phyloP scores from a whole-genome alignment of 2,329 filamentous ascomycete species.

The Calonectria fujianensis region DNA sequence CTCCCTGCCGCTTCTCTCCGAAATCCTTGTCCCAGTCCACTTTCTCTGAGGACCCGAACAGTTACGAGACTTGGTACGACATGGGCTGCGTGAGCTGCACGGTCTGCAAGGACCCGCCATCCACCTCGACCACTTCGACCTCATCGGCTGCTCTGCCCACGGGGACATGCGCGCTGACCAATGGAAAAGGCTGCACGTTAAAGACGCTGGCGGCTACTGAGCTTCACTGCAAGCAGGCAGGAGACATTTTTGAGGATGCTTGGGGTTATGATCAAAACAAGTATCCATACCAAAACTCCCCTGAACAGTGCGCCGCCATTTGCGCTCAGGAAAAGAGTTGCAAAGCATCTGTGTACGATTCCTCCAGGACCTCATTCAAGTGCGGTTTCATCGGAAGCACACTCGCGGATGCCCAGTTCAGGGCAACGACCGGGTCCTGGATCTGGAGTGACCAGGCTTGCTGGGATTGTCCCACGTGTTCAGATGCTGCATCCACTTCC shows the following conservation, averaged over 20 bases:
- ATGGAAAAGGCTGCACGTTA: constrained; percentile 38
- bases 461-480: constrained; percentile 43
- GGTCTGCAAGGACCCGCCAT: not conserved
- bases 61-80: not conserved
- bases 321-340: constrained; percentile 41
- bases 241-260: constrained; percentile 33
- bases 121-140: constrained; percentile 19
- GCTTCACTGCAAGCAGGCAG: constrained; percentile 34
- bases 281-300: constrained; percentile 41
- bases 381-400: constrained; percentile 41
- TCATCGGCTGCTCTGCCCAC: constrained; percentile 30
- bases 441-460: constrained; percentile 45
- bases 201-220: not conserved
- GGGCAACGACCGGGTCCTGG: constrained; percentile 1
- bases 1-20: not conserved
- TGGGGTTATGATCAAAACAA: constrained; percentile 14
- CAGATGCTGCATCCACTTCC: not conserved
- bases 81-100: not conserved
- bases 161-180: constrained; percentile 36
- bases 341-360: constrained; percentile 39
- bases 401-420: constrained; percentile 35
- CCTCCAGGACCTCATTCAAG: not conserved
- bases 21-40: not conserved
- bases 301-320: constrained; percentile 41
- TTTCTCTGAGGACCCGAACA: not conserved